A percentile compares a stretch with the other conserved stretches of the same genome.
Conservation (phyloP, 306 rosid genomes). For the Cicer bijugum region DNA sequence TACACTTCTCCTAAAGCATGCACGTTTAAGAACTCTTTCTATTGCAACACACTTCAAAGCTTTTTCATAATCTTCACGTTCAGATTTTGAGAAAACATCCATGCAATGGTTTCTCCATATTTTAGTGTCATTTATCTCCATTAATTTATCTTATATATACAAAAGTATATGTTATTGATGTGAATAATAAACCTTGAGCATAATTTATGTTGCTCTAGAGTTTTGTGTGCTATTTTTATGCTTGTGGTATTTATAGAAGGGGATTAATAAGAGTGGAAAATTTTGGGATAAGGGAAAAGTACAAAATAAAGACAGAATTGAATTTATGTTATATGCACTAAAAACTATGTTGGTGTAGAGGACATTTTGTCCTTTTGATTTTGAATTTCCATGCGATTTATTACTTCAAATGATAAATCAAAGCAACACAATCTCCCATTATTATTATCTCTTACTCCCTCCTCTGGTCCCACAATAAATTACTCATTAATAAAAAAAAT, state of each 20-base stretch:
- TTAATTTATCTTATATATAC: conserved; percentile 4
- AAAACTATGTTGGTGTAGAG: neutral
- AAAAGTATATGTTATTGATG: neutral
- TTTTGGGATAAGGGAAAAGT: neutral
- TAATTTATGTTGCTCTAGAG: too few relatives aligned
- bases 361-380: neutral
- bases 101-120: conserved; percentile 42
- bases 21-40: conserved; percentile 37
- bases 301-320: neutral
- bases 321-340: conserved; percentile 8
- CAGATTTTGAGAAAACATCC: conserved; percentile 48
- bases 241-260: neutral
- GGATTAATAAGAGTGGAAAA: neutral
- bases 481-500: too few relatives aligned
- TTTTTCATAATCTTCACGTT: conserved; percentile 51
- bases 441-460: too few relatives aligned
- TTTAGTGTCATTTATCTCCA: conserved; percentile 42
- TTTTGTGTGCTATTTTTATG: neutral
- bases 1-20: conserved; percentile 48
- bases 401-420: neutral
- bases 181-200: too few relatives aligned
- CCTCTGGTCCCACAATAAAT: too few relatives aligned
- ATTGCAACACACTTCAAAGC: conserved; percentile 51
- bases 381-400: too few relatives aligned
- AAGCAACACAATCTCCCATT: neutral